These are phyloP conservation scores for Vanilla planifolia DNA, from an alignment of 106 monocot genomes.

Conservation along the genomic window DNA sequence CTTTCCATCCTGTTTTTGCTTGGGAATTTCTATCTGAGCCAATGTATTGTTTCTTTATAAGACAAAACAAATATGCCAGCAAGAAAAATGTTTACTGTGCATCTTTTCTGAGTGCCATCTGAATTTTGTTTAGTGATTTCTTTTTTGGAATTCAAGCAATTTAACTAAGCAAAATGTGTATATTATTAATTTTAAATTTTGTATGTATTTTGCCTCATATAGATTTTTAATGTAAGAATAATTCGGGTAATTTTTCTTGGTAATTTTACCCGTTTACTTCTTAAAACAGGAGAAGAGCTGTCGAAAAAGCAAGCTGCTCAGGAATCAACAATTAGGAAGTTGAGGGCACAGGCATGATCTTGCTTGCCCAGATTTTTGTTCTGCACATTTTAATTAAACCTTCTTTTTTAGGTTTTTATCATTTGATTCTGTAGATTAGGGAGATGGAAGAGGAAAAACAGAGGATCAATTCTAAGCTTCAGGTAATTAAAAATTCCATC, in stretches of 20 bases:
- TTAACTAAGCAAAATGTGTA: too few species aligned
- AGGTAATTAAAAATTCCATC: conserved; percentile 38
- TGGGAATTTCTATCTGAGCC: too few species aligned
- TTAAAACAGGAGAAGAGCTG: conserved; percentile 79
- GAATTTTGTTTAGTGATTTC: too few species aligned
- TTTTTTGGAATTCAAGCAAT: too few species aligned
- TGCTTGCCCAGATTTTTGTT: neutral
- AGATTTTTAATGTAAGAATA: too few species aligned
- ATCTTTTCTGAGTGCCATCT: too few species aligned
- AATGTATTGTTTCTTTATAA: too few species aligned
- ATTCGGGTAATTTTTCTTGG: neutral
- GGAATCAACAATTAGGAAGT: conserved; percentile 87
- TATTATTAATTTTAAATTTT: too few species aligned
- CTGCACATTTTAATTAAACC: neutral
- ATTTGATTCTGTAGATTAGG: conserved; percentile 50
- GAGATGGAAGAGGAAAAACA: conserved; percentile 98
- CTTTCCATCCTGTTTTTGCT: too few species aligned
- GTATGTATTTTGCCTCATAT: too few species aligned
- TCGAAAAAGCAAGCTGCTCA: conserved; percentile 99
- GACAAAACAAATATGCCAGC: too few species aligned
- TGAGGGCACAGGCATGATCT: conserved; percentile 87
- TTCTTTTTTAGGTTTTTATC: conserved; percentile 7
- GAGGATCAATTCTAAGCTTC: conserved; percentile 88
- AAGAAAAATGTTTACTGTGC: too few species aligned
- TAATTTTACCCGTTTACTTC: conserved; percentile 1